Evolutionary conservation across 2,329 filamentous ascomycete species (phyloP).

Genomic region (Arachnomyces sp.): DNA sequence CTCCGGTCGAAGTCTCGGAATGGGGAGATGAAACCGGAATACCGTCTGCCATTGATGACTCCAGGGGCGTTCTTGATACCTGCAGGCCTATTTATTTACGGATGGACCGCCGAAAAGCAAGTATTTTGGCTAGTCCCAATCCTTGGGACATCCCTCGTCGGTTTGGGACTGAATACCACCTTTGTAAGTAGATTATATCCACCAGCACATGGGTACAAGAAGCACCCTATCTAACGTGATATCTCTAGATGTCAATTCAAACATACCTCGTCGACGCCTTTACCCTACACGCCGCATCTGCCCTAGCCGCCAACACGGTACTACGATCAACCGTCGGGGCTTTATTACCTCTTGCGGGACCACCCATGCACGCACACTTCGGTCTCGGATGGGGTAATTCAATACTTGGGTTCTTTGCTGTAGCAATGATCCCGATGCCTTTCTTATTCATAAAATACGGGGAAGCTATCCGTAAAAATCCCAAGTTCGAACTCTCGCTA

Average conservation of each 20-base stretch:
- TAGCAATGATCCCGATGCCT: constrained; percentile 40
- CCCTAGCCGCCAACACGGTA: constrained; percentile 48
- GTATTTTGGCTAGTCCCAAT: constrained; percentile 54
- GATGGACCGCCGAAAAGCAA: constrained; percentile 47
- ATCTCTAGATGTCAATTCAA: constrained; percentile 43
- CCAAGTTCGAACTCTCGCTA: constrained; percentile 12
- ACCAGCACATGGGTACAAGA: too few species aligned
- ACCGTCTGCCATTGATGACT: constrained; percentile 48
- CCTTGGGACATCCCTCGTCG: constrained; percentile 49
- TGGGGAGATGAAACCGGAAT: constrained; percentile 37
- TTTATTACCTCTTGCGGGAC: constrained; percentile 53
- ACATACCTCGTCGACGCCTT: constrained; percentile 56
- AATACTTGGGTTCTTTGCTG: constrained; percentile 48
- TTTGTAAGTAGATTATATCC: constrained; percentile 27
- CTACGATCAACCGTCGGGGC: constrained; percentile 50
- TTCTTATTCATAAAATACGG: constrained; percentile 29
- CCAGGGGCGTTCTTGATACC: constrained; percentile 47
- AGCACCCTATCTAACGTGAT: constrained; percentile 24
- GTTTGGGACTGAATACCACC: constrained; percentile 28
- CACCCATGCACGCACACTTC: constrained; percentile 39
- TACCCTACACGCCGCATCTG: constrained; percentile 40
- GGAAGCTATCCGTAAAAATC: constrained; percentile 18
- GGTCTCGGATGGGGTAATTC: constrained; percentile 45
- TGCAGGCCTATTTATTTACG: constrained; percentile 50
- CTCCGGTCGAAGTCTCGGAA: constrained; percentile 26